Conservation (phyloP, 2,329 filamentous ascomycete genomes). For the Beauveria sp. region DNA sequence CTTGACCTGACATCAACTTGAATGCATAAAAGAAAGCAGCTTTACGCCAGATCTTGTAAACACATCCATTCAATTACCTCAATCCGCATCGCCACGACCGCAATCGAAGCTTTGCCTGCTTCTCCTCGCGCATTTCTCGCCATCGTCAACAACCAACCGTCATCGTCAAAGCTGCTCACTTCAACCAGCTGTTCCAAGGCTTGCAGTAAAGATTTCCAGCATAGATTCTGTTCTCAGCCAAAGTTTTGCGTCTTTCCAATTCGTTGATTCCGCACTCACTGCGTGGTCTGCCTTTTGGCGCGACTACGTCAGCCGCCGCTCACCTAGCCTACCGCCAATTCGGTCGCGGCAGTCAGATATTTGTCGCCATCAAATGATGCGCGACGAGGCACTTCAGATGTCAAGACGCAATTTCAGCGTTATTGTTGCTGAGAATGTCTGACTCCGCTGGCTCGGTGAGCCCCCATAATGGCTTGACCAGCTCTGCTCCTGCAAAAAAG, state of each 20-base stretch:
- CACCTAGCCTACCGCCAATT: background rate
- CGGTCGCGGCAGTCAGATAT: background rate
- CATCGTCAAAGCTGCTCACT: background rate
- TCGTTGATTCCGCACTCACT: background rate
- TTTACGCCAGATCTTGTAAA: no score
- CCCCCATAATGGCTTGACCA: conserved; percentile 29
- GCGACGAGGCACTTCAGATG: background rate
- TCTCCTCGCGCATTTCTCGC: background rate
- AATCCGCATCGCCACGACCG: background rate
- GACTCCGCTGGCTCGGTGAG: conserved; percentile 48
- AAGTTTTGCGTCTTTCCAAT: background rate
- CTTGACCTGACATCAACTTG: background rate
- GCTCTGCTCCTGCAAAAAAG: conserved; percentile 30
- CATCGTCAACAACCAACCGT: background rate
- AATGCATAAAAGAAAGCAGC: no score
- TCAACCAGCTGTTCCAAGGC: background rate
- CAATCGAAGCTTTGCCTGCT: background rate
- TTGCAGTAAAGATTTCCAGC: background rate
- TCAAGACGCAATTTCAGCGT: conserved; percentile 1
- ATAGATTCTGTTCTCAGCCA: no score
- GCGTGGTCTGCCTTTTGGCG: background rate
- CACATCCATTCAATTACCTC: no score
- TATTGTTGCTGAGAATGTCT: conserved; percentile 32
- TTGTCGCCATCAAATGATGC: background rate
- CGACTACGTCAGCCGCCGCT: background rate